A percentile compares a stretch with the other conserved stretches of the same genome.
phyloP scores from a whole-genome alignment of 108 stramenopile species.

The Cyclotella distinguenda region DNA sequence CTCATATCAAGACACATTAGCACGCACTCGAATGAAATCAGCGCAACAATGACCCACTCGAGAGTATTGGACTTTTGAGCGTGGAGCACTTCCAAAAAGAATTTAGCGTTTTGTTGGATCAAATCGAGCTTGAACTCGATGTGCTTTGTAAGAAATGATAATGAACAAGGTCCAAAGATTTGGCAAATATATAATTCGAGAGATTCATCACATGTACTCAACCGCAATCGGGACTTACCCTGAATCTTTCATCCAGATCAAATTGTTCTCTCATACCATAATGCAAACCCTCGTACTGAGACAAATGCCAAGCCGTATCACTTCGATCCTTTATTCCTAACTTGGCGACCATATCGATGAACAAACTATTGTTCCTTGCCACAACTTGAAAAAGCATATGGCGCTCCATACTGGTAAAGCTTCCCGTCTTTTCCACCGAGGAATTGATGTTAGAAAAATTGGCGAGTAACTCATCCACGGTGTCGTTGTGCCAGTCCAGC shows the following conservation, averaged over 20 bases:
- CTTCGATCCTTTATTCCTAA: conserved; percentile 88
- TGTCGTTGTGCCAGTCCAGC: conserved; percentile 88
- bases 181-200: too few species aligned
- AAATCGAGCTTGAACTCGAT: conserved; percentile 91
- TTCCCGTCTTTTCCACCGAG: conserved; percentile 72
- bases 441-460: conserved; percentile 80
- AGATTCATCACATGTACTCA: not conserved
- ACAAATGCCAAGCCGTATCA: conserved; percentile 89
- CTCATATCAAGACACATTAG: conserved; percentile 90
- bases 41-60: conserved; percentile 92
- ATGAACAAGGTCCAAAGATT: too few species aligned
- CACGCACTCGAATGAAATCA: conserved; percentile 86
- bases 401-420: conserved; percentile 58
- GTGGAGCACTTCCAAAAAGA: conserved; percentile 89
- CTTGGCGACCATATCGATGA: conserved; percentile 89
- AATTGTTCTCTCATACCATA: conserved; percentile 72
- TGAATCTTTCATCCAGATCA: conserved; percentile 60
- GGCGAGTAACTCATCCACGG: conserved; percentile 80
- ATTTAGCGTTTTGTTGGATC: conserved; percentile 92
- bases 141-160: too few species aligned
- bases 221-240: conserved; percentile 22
- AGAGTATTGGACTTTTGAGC: conserved; percentile 84
- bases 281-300: conserved; percentile 84
- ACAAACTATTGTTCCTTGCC: conserved; percentile 86
- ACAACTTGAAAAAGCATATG: conserved; percentile 78